A percentile compares a stretch with the other conserved stretches of the same genome.
phyloP scores from a whole-genome alignment of 1,284 basidiomycete genomes.

The Volvariella volvacea region DNA sequence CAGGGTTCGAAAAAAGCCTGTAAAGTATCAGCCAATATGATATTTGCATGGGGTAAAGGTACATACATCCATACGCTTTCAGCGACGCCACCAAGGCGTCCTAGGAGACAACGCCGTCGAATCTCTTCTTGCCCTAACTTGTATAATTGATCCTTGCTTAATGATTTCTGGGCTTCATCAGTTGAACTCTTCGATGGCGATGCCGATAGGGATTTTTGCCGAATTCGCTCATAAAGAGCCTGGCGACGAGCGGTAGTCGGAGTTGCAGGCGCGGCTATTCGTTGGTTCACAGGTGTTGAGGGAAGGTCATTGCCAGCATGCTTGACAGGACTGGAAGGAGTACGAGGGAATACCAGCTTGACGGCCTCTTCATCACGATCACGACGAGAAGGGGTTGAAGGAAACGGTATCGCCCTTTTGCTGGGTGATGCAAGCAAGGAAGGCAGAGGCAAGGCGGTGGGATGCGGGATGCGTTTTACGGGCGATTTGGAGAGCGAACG shows the following conservation, averaged over 20 bases:
- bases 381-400: slow-evolving; percentile 44
- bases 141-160: slow-evolving; percentile 59
- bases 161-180: slow-evolving; percentile 30
- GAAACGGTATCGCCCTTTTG: slow-evolving; percentile 40
- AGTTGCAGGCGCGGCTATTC: slow-evolving; percentile 52
- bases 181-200: slow-evolving; percentile 56
- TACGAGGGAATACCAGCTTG: slow-evolving; percentile 37
- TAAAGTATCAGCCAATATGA: slow-evolving; percentile 7
- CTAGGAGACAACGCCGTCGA: slow-evolving; percentile 64
- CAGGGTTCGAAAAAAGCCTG: slow-evolving; percentile 62
- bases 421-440: slow-evolving; percentile 23
- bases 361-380: slow-evolving; percentile 24
- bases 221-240: slow-evolving; percentile 73
- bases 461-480: slow-evolving; percentile 35
- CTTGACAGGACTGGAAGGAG: slow-evolving; percentile 36
- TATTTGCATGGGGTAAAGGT: slow-evolving; percentile 3
- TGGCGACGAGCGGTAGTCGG: slow-evolving; percentile 67
- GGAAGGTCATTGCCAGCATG: slow-evolving; percentile 28
- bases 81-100: slow-evolving; percentile 70
- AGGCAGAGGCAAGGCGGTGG: slow-evolving; percentile 45
- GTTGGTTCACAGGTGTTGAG: slow-evolving; percentile 60
- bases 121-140: slow-evolving; percentile 71
- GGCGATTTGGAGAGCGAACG: slow-evolving; percentile 36
- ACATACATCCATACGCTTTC: slow-evolving; percentile 82
- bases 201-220: slow-evolving; percentile 56